Evolutionary conservation across 1,284 basidiomycete species (phyloP).

Genomic region (Chondrostereum purpureum): DNA sequence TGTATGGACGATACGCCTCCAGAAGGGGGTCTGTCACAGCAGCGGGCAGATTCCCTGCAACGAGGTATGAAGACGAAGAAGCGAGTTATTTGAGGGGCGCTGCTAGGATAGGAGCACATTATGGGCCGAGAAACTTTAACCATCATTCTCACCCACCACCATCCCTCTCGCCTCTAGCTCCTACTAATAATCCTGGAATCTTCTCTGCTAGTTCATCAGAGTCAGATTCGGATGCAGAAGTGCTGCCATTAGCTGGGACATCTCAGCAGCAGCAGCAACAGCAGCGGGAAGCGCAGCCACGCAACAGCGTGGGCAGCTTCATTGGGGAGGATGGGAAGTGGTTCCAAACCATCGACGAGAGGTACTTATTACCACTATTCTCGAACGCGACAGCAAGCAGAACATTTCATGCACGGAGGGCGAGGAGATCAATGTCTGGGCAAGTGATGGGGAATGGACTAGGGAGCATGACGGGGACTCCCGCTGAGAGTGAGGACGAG

Average conservation of each 20-base stretch:
- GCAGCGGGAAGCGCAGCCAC: slow-evolving; percentile 8
- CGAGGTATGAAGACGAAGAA: slow-evolving; percentile 44
- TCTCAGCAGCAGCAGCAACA: slow-evolving; percentile 15
- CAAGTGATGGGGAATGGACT: slow-evolving; percentile 12
- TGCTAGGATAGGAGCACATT: slow-evolving; percentile 45
- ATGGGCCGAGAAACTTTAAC: slow-evolving; percentile 47
- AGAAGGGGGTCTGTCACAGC: slow-evolving; percentile 16
- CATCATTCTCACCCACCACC: slow-evolving; percentile 41
- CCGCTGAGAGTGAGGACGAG: slow-evolving; percentile 53
- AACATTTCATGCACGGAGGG: slow-evolving; percentile 77
- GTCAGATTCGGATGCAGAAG: slow-evolving; percentile 75
- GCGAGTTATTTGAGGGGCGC: slow-evolving; percentile 27
- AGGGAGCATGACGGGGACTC: slow-evolving; percentile 33
- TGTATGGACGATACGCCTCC: slow-evolving; percentile 18
- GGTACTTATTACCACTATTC: slow-evolving; percentile 91
- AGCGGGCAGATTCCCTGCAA: slow-evolving; percentile 34
- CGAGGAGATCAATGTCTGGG: slow-evolving; percentile 33
- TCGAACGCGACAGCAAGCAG: slow-evolving; percentile 89
- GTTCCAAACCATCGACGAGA: slow-evolving; percentile 95
- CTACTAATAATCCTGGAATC: slow-evolving; percentile 27
- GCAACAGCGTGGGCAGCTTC: slow-evolving; percentile 16
- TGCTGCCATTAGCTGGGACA: slow-evolving; percentile 65
- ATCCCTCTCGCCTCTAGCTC: slow-evolving; percentile 18
- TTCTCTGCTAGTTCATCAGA: slow-evolving; percentile 64
- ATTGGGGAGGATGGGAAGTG: slow-evolving; percentile 71